Base-by-base conservation (phyloP, 2,329 filamentous ascomycete genomes). In the Trichoderma afroharzianum region DNA sequence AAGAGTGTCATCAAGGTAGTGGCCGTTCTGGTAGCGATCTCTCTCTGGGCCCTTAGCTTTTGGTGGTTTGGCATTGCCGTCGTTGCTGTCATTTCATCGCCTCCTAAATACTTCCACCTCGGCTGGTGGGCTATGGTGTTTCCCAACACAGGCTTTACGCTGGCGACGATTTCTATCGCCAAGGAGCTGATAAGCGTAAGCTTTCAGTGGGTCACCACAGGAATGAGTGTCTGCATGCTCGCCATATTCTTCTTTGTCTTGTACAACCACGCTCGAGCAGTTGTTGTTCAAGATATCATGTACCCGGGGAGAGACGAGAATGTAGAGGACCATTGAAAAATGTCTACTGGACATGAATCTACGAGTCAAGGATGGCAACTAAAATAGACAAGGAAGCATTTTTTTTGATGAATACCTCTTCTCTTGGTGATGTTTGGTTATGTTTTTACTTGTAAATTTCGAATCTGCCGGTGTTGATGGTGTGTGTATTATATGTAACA, bases 81-180 rank as follows among this genome's bases (percentile, higher is more conserved):
- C 7, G 74, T 83, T 4, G 79, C 81, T 28, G 77, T 82, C 18
- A 68, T 77, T n/a, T 72, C 81, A 18, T 77, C 80, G 75, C 77
- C 82, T 12, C 84, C 82, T 5, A 82, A 86, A 75, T 84, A 83
- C 77, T 90, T 90, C 74, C 86, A 89, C 73, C 82, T 91, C 2
- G 88, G 87, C 1, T 91, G 88, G 88, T 92, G 88, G 86, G 88
- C 88, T 0, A 85, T 88, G 78, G 86, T 90, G 11, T 90, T 90
- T 78, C 88, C 88, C 59, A 90, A 90, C 78, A 87, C 85, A 0
- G 88, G 88, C 4, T 90, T 90, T 75, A 85, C 85, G 4, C 80
- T 90, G 61, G 85, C 85, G 3, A 88, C 87, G 0, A 88, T 89
- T 63, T 80, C 85, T 7, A 85, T 90, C 26, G 86, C 84, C 1